Base-by-base conservation (phyloP, 768 basidiomycete genomes). In the Mrakia gelida region DNA sequence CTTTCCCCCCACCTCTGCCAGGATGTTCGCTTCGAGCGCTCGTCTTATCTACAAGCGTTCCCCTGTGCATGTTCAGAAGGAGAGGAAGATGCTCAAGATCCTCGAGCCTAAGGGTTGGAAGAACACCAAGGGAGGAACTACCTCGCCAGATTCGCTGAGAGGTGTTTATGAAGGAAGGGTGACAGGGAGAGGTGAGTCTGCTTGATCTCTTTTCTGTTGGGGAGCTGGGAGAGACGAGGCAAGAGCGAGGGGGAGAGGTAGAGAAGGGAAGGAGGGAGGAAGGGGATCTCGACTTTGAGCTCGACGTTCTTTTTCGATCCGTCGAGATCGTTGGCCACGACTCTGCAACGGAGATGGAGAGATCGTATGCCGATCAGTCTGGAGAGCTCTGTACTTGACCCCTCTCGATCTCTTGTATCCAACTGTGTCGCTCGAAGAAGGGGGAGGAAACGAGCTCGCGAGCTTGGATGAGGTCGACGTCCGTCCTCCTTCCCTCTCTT, bases 41-140 rank as follows among this genome's bases (percentile, higher is more conserved):
- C 59, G 23, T 23, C 7, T 7, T 3, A 13, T n/a, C 4, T 59
- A n/a, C 59, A 59, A 59, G 59, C 54, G 54, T 56, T 7, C 26
- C 2, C 26, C 62, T 28, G 62, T 30, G 9, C 4, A 7, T 3
- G 13, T 63, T 5, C 28, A 4, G 5, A 30, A 28, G 16, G 21
- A 32, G 63, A n/a, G 15, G 28, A 65, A 38, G 63, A 21, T 65
- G 6, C 63, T 65, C 18, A 1, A 1, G 32, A 11, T 65, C 3
- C 63, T 65, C 32, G 63, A 65, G 30, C 63, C 63, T 9, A 65
- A 65, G 18, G 63, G 32, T 21, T 65, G 63, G 63, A 65, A 65
- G 63, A 34, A 65, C 63, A 18, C 16, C 7, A 65, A 38, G 15
- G 63, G 63, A 65, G 63, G 63, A 65, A 65, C 30, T 1, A 38